These are phyloP conservation scores for Trichosphaerium sp. DNA, from an alignment of 78 protist species.

Conservation along the genomic window DNA sequence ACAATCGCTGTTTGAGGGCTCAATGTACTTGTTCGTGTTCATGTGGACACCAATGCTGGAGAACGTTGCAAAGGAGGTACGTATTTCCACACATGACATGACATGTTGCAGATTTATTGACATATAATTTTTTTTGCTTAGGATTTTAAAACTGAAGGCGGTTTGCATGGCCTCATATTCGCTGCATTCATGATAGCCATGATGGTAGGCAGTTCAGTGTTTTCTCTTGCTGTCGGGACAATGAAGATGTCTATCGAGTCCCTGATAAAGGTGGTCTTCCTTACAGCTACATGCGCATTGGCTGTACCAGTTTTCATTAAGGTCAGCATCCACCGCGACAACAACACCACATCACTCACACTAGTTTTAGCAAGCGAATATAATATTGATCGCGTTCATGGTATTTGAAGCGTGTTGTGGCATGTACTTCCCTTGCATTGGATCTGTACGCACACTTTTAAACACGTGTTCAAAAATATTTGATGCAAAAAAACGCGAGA, in stretches of 20 bases:
- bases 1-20: constrained; percentile 79
- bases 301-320: neutral
- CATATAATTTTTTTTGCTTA: too few relatives aligned
- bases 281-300: neutral
- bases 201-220: constrained; percentile 70
- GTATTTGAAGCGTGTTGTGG: constrained; percentile 79
- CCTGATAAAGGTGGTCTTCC: neutral
- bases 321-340: neutral
- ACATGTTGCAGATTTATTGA: too few relatives aligned
- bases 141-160: too few relatives aligned
- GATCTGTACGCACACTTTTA: constrained; percentile 56
- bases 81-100: neutral
- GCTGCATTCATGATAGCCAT: constrained; percentile 71
- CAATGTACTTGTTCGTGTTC: constrained; percentile 90
- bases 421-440: constrained; percentile 66
- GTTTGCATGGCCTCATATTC: constrained; percentile 63
- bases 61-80: neutral
- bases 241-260: neutral
- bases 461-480: neutral
- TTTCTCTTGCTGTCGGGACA: neutral
- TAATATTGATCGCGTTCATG: constrained; percentile 30
- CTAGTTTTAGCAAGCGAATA: constrained; percentile 1
- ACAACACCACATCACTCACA: neutral
- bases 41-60: constrained; percentile 82
- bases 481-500: too few relatives aligned